Conservation (phyloP, 352 stramenopile species). For the Phytopythium aichiense region DNA sequence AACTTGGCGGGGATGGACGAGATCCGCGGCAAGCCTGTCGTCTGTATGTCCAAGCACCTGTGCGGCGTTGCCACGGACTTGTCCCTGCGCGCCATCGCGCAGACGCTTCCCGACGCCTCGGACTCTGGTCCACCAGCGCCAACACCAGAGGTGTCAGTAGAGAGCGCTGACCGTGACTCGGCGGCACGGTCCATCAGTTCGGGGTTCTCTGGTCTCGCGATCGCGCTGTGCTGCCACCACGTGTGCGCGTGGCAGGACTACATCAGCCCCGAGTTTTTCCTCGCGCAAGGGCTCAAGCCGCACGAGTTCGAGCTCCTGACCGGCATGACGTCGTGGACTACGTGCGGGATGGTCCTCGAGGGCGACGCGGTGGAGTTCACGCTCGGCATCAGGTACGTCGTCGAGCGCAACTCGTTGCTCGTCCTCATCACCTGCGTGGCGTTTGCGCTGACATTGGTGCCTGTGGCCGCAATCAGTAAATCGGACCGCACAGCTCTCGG, state of each 20-base stretch:
- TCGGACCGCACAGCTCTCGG: slow-evolving; percentile 54
- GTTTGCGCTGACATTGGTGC: not conserved
- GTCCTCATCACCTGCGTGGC: not conserved
- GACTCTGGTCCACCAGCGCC: not conserved
- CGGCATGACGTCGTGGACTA: slow-evolving; percentile 78
- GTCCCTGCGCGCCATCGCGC: slow-evolving; percentile 59
- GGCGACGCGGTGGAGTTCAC: slow-evolving; percentile 61
- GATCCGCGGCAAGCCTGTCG: slow-evolving; percentile 37
- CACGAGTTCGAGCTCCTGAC: slow-evolving; percentile 59
- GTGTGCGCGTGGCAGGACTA: slow-evolving; percentile 76
- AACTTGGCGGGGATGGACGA: slow-evolving; percentile 69
- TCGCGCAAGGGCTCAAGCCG: slow-evolving; percentile 43
- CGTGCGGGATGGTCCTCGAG: slow-evolving; percentile 63
- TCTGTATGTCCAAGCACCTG: slow-evolving; percentile 86
- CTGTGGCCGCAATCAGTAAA: slow-evolving; percentile 31
- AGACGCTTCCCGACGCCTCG: slow-evolving; percentile 33
- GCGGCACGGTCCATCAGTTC: slow-evolving; percentile 18
- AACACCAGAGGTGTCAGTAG: not conserved
- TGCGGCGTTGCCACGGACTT: slow-evolving; percentile 81
- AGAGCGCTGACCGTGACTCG: not conserved
- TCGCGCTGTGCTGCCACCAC: slow-evolving; percentile 82
- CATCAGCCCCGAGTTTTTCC: slow-evolving; percentile 56
- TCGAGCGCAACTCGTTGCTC: not conserved
- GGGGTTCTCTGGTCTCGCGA: slow-evolving; percentile 49
- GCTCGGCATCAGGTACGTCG: slow-evolving; percentile 59